These are phyloP conservation scores for Cicer judaicum DNA, from an alignment of 306 rosid genomes.

Conservation along the genomic window DNA sequence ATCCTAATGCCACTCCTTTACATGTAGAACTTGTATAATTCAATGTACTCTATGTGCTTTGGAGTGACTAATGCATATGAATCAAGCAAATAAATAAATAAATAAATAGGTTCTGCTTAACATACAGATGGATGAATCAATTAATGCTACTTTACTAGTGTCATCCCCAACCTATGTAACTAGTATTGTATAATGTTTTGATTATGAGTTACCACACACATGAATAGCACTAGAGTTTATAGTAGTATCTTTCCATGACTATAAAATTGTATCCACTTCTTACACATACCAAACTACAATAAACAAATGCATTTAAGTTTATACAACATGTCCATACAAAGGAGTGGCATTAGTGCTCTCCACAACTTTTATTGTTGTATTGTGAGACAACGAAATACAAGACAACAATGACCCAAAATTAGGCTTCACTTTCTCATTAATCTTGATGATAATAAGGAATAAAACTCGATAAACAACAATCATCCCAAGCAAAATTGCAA, in stretches of 20 bases:
- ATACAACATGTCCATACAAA: neutral
- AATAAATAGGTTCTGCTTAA: too few species aligned
- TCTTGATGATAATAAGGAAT: constrained; percentile 59
- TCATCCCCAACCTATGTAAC: too few species aligned
- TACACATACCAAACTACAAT: neutral
- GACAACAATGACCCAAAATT: constrained; percentile 6
- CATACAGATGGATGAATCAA: too few species aligned
- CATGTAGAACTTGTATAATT: constrained; percentile 11
- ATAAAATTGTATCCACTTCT: neutral
- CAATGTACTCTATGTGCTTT: neutral
- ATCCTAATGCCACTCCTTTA: constrained; percentile 42
- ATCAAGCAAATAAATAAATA: too few species aligned
- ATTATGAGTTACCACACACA: too few species aligned
- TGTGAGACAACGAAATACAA: constrained; percentile 9
- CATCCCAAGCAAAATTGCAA: constrained; percentile 64
- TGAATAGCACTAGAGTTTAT: too few species aligned
- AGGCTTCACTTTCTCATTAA: constrained; percentile 53
- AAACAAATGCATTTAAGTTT: neutral
- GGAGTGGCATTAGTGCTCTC: constrained; percentile 39
- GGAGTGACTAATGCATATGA: too few species aligned
- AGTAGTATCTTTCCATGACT: too few species aligned
- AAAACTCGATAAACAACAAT: constrained; percentile 53
- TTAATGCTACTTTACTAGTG: too few species aligned
- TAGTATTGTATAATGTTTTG: too few species aligned
- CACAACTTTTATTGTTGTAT: constrained; percentile 18